These are phyloP conservation scores for Aspergillus tanneri DNA, from an alignment of 2,329 filamentous ascomycete genomes.

Conservation along the genomic window DNA sequence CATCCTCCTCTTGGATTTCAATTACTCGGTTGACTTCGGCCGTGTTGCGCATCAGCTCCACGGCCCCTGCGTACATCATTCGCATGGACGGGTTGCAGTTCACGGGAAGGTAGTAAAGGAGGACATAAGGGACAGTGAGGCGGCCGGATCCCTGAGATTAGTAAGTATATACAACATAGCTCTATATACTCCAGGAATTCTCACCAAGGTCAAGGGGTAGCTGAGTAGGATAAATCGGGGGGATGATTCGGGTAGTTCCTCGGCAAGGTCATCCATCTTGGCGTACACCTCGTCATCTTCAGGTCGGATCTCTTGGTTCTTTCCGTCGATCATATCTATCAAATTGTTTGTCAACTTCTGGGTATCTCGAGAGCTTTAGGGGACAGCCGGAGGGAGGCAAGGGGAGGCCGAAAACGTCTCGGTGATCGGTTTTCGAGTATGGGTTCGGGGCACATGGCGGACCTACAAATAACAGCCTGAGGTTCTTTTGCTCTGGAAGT, in stretches of 20 bases:
- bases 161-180: neutral
- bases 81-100: slow-evolving; percentile 83
- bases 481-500: slow-evolving; percentile 84
- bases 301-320: slow-evolving; percentile 83
- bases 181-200: too few species aligned
- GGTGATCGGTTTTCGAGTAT: too few species aligned
- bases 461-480: slow-evolving; percentile 92
- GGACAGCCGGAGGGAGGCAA: too few species aligned
- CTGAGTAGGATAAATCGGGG: slow-evolving; percentile 87
- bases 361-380: too few species aligned
- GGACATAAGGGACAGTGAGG: slow-evolving; percentile 84
- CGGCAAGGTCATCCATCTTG: slow-evolving; percentile 74
- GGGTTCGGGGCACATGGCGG: slow-evolving; percentile 1
- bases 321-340: slow-evolving; percentile 84
- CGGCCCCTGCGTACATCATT: slow-evolving; percentile 94
- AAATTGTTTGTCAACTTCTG: slow-evolving; percentile 25
- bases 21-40: slow-evolving; percentile 86
- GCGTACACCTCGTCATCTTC: slow-evolving; percentile 79
- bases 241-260: slow-evolving; percentile 88
- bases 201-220: slow-evolving; percentile 81
- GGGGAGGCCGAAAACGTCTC: neutral
- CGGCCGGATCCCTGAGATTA: slow-evolving; percentile 70
- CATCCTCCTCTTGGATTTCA: slow-evolving; percentile 77
- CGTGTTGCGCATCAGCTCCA: slow-evolving; percentile 91
- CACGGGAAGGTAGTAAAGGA: slow-evolving; percentile 90